phyloP scores from a whole-genome alignment of 805 yeast genomes.

The Suhomyces sp. region DNA sequence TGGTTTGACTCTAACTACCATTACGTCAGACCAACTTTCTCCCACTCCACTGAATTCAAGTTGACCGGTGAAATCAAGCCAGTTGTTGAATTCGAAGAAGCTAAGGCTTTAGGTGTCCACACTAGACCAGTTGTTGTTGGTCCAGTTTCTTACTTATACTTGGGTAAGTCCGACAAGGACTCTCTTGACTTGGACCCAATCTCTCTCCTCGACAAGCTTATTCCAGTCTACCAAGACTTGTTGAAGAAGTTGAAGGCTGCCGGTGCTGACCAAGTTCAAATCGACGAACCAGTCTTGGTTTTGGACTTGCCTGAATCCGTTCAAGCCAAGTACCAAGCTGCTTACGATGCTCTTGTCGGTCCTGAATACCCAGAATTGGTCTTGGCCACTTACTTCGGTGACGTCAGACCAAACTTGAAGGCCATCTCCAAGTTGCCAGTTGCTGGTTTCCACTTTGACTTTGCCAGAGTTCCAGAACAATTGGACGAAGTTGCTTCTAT shows the following conservation, averaged over 20 bases:
- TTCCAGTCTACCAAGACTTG: constrained; percentile 91
- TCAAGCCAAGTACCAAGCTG: constrained; percentile 83
- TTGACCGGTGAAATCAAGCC: constrained; percentile 84
- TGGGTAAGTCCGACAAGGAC: constrained; percentile 99
- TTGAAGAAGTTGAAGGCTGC: constrained; percentile 85
- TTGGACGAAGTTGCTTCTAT: constrained; percentile 74
- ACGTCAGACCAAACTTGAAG: constrained; percentile 91
- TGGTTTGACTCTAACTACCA: constrained; percentile 99
- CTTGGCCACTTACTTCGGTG: constrained; percentile 95
- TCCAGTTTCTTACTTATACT: constrained; percentile 90
- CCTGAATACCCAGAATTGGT: constrained; percentile 71
- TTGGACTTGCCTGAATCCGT: constrained; percentile 84
- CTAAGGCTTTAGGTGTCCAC: constrained; percentile 91
- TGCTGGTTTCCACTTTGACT: constrained; percentile 94
- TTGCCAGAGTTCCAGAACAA: constrained; percentile 95
- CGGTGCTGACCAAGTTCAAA: constrained; percentile 93
- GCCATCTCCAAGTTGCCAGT: constrained; percentile 91
- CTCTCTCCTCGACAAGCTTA: constrained; percentile 78
- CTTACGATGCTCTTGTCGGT: constrained; percentile 69
- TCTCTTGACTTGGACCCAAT: constrained; percentile 93
- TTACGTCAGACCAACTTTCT: constrained; percentile 98
- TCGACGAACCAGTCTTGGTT: constrained; percentile 96
- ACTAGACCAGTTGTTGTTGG: constrained; percentile 98
- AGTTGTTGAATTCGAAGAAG: constrained; percentile 96
- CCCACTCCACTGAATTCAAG: constrained; percentile 92